A percentile compares a stretch with the other conserved stretches of the same genome.
Evolutionary conservation across 352 stramenopile genomes (phyloP).

Genomic region (Pythium phragmitis): DNA sequence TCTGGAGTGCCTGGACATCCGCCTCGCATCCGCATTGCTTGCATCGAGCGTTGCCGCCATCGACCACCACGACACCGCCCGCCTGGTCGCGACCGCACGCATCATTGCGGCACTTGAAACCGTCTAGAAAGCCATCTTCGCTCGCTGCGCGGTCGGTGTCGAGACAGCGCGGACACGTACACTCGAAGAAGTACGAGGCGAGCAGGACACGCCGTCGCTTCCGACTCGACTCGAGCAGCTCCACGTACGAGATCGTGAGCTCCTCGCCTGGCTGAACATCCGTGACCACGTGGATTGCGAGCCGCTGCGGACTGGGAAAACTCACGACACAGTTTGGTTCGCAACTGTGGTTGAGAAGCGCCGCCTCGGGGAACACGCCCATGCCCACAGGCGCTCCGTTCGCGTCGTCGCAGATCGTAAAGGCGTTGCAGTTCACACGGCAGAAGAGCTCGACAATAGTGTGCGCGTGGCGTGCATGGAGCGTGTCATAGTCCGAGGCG

Average conservation of each 20-base stretch:
- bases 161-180: constrained; percentile 35
- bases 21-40: neutral
- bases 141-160: neutral
- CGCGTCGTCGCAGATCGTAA: constrained; percentile 57
- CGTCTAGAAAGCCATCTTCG: constrained; percentile 25
- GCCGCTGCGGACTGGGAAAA: constrained; percentile 41
- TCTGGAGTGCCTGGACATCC: neutral
- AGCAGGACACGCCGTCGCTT: constrained; percentile 36
- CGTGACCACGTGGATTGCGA: constrained; percentile 50
- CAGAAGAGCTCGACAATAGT: constrained; percentile 57
- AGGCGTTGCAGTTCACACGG: constrained; percentile 80
- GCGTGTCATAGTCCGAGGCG: constrained; percentile 27
- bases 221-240: constrained; percentile 54
- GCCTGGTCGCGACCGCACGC: neutral
- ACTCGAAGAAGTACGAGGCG: constrained; percentile 74
- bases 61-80: constrained; percentile 6
- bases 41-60: constrained; percentile 10
- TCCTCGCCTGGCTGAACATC: constrained; percentile 47
- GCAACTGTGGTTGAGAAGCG: constrained; percentile 80
- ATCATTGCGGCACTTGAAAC: constrained; percentile 12
- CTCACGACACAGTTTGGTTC: constrained; percentile 72
- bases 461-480: constrained; percentile 31
- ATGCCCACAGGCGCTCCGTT: constrained; percentile 46
- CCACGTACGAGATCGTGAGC: constrained; percentile 71
- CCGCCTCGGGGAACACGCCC: constrained; percentile 57